Evolutionary conservation across 257 asterid species (phyloP).

Genomic region (Cordia subcordata): DNA sequence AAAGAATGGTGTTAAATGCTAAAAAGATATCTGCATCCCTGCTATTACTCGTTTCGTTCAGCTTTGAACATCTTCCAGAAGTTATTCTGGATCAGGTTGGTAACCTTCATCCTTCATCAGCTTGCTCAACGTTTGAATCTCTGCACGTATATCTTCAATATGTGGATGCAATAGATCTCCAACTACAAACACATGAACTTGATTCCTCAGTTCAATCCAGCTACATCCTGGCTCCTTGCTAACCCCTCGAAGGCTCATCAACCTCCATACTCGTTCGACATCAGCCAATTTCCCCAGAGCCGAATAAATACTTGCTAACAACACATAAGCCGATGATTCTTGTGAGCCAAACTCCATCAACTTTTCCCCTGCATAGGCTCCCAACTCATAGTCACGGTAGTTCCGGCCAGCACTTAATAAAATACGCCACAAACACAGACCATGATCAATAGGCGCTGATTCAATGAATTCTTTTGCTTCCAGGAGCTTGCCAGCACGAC

Average conservation of each 20-base stretch:
- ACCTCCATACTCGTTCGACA: constrained; percentile 62
- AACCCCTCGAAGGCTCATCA: constrained; percentile 62
- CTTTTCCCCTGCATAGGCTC: constrained; percentile 86
- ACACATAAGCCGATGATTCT: constrained; percentile 79
- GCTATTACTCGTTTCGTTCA: neutral
- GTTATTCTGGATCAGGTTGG: constrained; percentile 23
- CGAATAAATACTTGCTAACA: constrained; percentile 74
- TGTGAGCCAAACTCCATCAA: constrained; percentile 63
- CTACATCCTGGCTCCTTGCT: constrained; percentile 91
- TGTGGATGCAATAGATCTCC: constrained; percentile 70
- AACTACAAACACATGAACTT: constrained; percentile 75
- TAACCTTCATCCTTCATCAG: constrained; percentile 48
- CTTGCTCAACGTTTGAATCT: constrained; percentile 41
- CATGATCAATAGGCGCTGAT: constrained; percentile 55
- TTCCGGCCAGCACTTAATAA: constrained; percentile 70
- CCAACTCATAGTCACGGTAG: constrained; percentile 63
- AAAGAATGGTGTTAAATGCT: neutral
- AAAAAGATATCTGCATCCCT: neutral
- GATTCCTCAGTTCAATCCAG: constrained; percentile 81
- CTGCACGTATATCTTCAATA: constrained; percentile 40
- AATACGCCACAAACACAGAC: constrained; percentile 75
- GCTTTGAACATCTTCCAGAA: constrained; percentile 15
- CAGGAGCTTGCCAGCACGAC: constrained; percentile 75
- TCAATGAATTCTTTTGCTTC: constrained; percentile 76
- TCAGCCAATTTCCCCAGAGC: constrained; percentile 58